phyloP scores from a whole-genome alignment of 768 basidiomycete genomes.

The Kwoniella sp. region DNA sequence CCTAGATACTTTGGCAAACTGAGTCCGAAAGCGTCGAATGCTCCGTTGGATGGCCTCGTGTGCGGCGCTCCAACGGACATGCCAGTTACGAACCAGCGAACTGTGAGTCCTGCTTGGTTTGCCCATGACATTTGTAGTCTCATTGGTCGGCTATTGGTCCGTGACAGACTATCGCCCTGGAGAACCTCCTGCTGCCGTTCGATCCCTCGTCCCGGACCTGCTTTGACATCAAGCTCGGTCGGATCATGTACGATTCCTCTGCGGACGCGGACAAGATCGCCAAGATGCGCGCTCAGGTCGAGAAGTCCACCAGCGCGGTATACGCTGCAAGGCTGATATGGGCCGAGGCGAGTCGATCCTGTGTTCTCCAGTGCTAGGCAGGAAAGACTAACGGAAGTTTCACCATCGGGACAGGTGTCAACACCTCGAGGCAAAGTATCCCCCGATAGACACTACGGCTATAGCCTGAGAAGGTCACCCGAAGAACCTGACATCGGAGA shows the following conservation, averaged over 20 bases:
- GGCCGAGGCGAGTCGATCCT: slow-evolving; percentile 10
- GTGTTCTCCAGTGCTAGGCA: too few species aligned
- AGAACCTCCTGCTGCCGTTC: not conserved
- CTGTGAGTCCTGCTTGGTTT: too few species aligned
- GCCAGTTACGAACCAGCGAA: too few species aligned
- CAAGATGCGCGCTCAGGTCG: not conserved
- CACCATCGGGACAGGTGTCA: too few species aligned
- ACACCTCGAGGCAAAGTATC: too few species aligned
- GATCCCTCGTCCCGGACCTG: not conserved
- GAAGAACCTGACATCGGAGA: not conserved
- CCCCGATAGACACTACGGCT: slow-evolving; percentile 3
- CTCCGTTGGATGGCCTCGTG: too few species aligned
- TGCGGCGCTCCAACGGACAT: too few species aligned
- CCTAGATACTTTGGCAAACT: too few species aligned
- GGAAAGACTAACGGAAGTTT: too few species aligned
- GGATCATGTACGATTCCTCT: not conserved
- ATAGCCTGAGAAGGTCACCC: not conserved
- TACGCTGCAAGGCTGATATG: slow-evolving; percentile 1
- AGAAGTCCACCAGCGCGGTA: not conserved
- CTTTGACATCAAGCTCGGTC: slow-evolving; percentile 4
- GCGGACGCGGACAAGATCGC: not conserved
- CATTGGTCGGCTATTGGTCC: too few species aligned
- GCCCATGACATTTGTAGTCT: too few species aligned
- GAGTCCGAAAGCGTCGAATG: too few species aligned
- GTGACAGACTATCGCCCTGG: slow-evolving; percentile 2